phyloP scores from a whole-genome alignment of 139 green algal species.

The Haematococcus lacustris region DNA sequence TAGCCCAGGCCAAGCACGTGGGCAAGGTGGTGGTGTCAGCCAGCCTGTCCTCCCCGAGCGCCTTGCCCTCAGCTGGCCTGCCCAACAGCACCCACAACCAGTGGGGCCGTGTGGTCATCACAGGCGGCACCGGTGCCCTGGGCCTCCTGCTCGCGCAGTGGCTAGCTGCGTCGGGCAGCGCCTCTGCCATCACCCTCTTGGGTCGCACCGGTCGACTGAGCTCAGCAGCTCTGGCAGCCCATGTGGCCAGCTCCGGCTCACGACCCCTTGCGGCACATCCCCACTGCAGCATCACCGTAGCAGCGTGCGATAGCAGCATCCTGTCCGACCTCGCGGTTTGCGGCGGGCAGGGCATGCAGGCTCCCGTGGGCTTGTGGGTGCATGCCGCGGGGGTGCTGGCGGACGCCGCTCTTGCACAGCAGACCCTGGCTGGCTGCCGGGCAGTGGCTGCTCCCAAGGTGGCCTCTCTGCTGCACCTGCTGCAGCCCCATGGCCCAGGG shows the following conservation, averaged over 20 bases:
- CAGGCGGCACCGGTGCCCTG: slow-evolving; percentile 56
- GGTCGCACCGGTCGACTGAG: neutral
- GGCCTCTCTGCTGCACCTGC: neutral
- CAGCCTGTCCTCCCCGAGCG: too few species aligned
- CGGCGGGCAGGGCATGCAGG: slow-evolving; percentile 8
- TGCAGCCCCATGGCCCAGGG: slow-evolving; percentile 1
- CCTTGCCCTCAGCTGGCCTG: neutral
- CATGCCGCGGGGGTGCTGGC: slow-evolving; percentile 67
- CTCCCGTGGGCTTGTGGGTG: slow-evolving; percentile 36
- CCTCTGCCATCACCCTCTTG: slow-evolving; percentile 3
- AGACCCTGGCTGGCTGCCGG: slow-evolving; percentile 32
- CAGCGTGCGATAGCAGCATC: slow-evolving; percentile 8
- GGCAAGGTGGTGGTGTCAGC: slow-evolving; percentile 72
- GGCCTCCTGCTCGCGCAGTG: slow-evolving; percentile 46
- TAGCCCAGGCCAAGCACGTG: slow-evolving; percentile 64
- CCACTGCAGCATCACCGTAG: neutral
- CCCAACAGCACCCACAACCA: neutral
- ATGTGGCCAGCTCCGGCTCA: too few species aligned
- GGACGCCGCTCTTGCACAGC: slow-evolving; percentile 57
- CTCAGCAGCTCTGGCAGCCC: neutral
- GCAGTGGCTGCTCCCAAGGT: slow-evolving; percentile 43
- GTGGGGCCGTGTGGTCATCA: slow-evolving; percentile 27
- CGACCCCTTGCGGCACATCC: too few species aligned
- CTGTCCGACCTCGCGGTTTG: neutral
- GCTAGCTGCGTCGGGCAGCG: slow-evolving; percentile 24